Conservation (phyloP, 2,329 filamentous ascomycete genomes). For the Alternaria hordeiaustralica region DNA sequence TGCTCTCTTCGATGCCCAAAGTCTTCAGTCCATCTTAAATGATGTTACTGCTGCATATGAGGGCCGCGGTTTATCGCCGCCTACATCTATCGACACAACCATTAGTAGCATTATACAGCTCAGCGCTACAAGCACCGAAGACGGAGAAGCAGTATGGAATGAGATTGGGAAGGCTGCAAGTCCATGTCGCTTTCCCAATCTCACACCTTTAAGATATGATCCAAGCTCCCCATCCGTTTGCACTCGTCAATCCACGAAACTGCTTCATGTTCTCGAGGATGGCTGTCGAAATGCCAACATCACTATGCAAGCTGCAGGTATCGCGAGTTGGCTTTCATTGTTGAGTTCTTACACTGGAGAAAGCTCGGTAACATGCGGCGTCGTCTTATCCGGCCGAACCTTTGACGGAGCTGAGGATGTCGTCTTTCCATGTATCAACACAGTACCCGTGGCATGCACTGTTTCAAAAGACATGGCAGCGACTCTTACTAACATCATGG, state of each 20-base stretch:
- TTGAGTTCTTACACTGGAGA: constrained; percentile 81
- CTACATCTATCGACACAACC: constrained; percentile 50
- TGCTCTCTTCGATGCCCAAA: constrained; percentile 83
- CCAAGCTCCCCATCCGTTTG: constrained; percentile 45
- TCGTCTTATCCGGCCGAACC: constrained; percentile 77
- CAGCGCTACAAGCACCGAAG: constrained; percentile 37
- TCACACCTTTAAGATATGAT: constrained; percentile 66
- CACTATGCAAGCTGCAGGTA: constrained; percentile 77
- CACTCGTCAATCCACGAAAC: constrained; percentile 48
- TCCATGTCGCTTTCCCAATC: constrained; percentile 75
- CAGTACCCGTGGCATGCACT: constrained; percentile 73
- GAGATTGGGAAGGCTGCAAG: constrained; percentile 59
- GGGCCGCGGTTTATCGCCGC: constrained; percentile 25
- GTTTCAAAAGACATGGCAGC: constrained; percentile 62
- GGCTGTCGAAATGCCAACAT: constrained; percentile 65
- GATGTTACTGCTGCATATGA: constrained; percentile 60
- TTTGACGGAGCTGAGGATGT: constrained; percentile 64
- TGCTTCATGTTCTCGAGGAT: constrained; percentile 59
- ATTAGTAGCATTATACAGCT: constrained; percentile 55
- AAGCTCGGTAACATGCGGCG: constrained; percentile 74
- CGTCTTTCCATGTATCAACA: constrained; percentile 81
- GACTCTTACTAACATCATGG: constrained; percentile 69
- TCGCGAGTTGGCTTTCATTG: constrained; percentile 79
- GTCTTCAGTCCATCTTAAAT: constrained; percentile 68
- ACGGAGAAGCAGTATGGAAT: constrained; percentile 67